Conservation (phyloP, 768 basidiomycete genomes). For the Lyophyllum semitale region DNA sequence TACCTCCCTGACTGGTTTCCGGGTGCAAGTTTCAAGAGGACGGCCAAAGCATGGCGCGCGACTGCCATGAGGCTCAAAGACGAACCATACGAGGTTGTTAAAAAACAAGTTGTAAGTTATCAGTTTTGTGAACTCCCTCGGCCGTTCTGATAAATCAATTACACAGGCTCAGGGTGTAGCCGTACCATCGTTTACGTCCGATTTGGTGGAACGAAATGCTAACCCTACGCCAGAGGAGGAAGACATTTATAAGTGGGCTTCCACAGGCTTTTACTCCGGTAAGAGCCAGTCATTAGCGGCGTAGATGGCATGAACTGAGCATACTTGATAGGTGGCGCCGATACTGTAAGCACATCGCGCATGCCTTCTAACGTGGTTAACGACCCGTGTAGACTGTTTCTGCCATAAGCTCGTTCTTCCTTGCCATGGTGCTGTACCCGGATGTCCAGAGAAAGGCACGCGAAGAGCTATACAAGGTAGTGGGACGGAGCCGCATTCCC, state of each 20-base stretch:
- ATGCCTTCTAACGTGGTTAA: background rate
- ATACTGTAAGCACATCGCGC: constrained; percentile 2
- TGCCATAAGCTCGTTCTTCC: constrained; percentile 27
- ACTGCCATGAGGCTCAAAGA: constrained; percentile 48
- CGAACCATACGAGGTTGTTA: constrained; percentile 44
- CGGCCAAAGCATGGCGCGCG: constrained; percentile 44
- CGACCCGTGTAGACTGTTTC: constrained; percentile 20
- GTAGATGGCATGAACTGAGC: background rate
- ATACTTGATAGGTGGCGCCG: constrained; percentile 7
- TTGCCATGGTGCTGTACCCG: constrained; percentile 31
- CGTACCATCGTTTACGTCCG: constrained; percentile 35
- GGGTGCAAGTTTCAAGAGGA: constrained; percentile 52
- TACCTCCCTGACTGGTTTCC: constrained; percentile 60
- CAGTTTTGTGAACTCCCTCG: background rate
- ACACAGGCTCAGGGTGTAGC: constrained; percentile 17
- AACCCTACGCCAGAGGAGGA: constrained; percentile 32
- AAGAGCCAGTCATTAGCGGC: background rate
- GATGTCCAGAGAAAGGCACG: constrained; percentile 32
- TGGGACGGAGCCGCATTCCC: constrained; percentile 30
- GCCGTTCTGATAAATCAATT: background rate
- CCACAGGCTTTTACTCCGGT: constrained; percentile 50
- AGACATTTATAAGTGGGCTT: constrained; percentile 43
- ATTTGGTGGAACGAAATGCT: constrained; percentile 33
- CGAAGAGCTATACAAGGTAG: constrained; percentile 30
- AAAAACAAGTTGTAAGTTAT: constrained; percentile 43